phyloP scores from a whole-genome alignment of 164 flowering plant genomes.

The Kalanchoe fedtschenkoi region DNA sequence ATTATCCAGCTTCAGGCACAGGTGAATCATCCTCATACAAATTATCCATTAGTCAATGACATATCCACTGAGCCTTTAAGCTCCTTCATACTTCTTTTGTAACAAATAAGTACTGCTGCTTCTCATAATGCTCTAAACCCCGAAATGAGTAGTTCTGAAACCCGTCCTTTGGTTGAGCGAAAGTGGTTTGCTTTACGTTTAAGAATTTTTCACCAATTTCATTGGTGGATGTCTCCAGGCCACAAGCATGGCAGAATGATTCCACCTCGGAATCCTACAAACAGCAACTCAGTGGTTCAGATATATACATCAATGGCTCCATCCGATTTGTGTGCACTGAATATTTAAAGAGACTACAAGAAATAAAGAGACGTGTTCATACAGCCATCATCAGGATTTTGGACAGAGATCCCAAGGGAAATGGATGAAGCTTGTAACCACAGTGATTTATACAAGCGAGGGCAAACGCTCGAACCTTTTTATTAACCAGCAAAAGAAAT shows the following conservation, averaged over 20 bases:
- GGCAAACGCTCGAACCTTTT: slow-evolving; percentile 51
- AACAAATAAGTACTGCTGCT: background rate
- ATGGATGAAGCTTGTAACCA: slow-evolving; percentile 85
- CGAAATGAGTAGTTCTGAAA: slow-evolving; percentile 26
- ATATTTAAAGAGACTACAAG: background rate
- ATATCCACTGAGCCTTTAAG: background rate
- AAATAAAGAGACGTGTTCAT: background rate
- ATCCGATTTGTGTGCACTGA: background rate
- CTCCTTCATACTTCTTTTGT: background rate
- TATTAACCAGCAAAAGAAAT: slow-evolving; percentile 1
- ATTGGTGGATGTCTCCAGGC: slow-evolving; percentile 46
- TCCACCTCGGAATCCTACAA: slow-evolving; percentile 64
- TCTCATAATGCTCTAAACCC: slow-evolving; percentile 36
- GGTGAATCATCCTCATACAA: background rate
- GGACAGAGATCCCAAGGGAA: slow-evolving; percentile 45
- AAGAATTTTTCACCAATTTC: slow-evolving; percentile 49
- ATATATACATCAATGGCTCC: background rate
- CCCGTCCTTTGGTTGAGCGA: slow-evolving; percentile 41
- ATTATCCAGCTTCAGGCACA: background rate
- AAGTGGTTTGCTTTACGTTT: slow-evolving; percentile 59
- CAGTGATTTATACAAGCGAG: slow-evolving; percentile 48
- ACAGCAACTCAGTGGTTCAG: background rate
- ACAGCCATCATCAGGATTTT: slow-evolving; percentile 69
- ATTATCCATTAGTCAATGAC: background rate
- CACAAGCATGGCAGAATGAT: slow-evolving; percentile 63